Evolutionary conservation across 2,329 filamentous ascomycete species (phyloP), one percentile per base, ranked within the genome.

Genomic region (Grosmannia clavigera): DNA sequence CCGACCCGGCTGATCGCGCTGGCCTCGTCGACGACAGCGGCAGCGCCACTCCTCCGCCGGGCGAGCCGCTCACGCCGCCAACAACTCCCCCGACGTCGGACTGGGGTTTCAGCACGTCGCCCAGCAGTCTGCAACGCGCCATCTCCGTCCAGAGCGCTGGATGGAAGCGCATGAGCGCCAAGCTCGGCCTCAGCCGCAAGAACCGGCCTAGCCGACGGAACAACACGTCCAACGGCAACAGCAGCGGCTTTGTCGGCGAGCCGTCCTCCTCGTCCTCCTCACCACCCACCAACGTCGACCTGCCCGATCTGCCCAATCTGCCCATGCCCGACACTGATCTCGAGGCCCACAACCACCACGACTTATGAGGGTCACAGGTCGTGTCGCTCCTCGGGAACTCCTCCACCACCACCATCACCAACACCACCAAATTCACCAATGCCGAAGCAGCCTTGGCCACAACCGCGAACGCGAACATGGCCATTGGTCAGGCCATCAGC

Each of bases 1-100:
- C 71, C 0, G 76, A 83, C 64, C 68, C 75, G 63, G 67, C 71
- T 56, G 75, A 82, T 63, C 71, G 78, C 55, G 77, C 81, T 35
- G 75, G 77, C 27, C 70, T 83, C 61, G 82, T 81, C 0, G 86
- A 90, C 65, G 86, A 89, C 68, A 87, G 81, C 61, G 81, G 79
- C 60, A 81, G 80, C 63, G 78, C 79, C n/a, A 78, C 83, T 58
- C 76, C 82, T 40, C 71, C 78, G 56, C 69, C 73, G 31, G 74
- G 77, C 62, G 85, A 86, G 67, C 86, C 79, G 3, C 85, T 90
- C 76, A 91, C 88, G 3, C 88, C 88, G 0, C 87, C 87, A 1
- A 88, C 81, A 2, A 88, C 85, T 3, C 86, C 88, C 40, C 86
- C 87, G 0, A 81, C 79, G 1, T 78, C 81, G 0, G 80, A 85